A percentile compares a stretch with the other conserved stretches of the same genome.
phyloP scores from a whole-genome alignment of 176 grass and related monocot genomes.

The Hordeum vulgare region MorexV3_pseudomolecules_assembly NC_058522.1:541000917-541001416 shows the following conservation, averaged over 20 bases:
- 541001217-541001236: constrained; percentile 2
- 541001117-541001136: constrained; percentile 83
- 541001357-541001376: neutral
- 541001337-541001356: constrained; percentile 53
- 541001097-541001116: neutral
- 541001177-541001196: constrained; percentile 91
- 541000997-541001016: neutral
- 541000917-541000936: neutral
- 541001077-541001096: neutral
- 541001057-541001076: neutral
- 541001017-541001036: neutral
- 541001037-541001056: constrained; percentile 6
- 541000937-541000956: neutral
- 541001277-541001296: constrained; percentile 82
- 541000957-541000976: neutral
- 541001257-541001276: constrained; percentile 23
- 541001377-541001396: constrained; percentile 2
- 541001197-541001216: constrained; percentile 23
- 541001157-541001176: constrained; percentile 72
- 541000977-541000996: neutral
- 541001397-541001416: neutral
- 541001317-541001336: constrained; percentile 62
- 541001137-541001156: constrained; percentile 85
- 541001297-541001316: constrained; percentile 91
- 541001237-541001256: neutral